Conservation (phyloP, 768 basidiomycete genomes). For the Saitozyma sp. region DNA sequence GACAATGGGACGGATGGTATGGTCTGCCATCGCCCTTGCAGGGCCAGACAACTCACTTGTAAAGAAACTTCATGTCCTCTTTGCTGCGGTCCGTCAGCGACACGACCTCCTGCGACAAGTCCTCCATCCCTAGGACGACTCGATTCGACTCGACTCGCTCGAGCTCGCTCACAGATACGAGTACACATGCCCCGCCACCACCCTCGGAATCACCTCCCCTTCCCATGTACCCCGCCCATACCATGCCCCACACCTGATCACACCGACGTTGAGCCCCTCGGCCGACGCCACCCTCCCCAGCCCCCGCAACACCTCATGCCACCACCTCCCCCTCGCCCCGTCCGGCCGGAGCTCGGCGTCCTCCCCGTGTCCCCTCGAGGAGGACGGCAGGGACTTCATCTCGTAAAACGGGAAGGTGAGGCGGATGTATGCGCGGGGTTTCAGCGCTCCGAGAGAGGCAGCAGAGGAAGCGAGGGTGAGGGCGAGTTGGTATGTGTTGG, state of each 20-base stretch:
- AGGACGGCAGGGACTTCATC: constrained; percentile 44
- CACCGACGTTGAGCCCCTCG: constrained; percentile 36
- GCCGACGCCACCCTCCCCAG: constrained; percentile 20
- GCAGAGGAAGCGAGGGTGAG: constrained; percentile 41
- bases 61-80: constrained; percentile 52
- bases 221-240: constrained; percentile 44
- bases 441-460: constrained; percentile 16
- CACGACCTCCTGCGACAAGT: too few relatives aligned
- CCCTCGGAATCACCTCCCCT: constrained; percentile 41
- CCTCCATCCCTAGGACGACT: too few relatives aligned
- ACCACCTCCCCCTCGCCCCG: constrained; percentile 46
- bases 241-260: constrained; percentile 39
- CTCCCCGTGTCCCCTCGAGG: constrained; percentile 34
- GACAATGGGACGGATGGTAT: too few relatives aligned
- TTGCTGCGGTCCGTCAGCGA: constrained; percentile 18
- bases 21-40: too few relatives aligned
- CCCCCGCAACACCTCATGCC: constrained; percentile 47
- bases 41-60: constrained; percentile 35
- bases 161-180: constrained; percentile 39
- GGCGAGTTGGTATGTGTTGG: constrained; percentile 43
- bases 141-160: too few relatives aligned
- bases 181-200: constrained; percentile 47
- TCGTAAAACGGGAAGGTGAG: constrained; percentile 48
- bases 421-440: constrained; percentile 39
- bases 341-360: constrained; percentile 40